Conservation (phyloP, 495 filamentous ascomycete species). For the Trichoderma parareesei region DNA sequence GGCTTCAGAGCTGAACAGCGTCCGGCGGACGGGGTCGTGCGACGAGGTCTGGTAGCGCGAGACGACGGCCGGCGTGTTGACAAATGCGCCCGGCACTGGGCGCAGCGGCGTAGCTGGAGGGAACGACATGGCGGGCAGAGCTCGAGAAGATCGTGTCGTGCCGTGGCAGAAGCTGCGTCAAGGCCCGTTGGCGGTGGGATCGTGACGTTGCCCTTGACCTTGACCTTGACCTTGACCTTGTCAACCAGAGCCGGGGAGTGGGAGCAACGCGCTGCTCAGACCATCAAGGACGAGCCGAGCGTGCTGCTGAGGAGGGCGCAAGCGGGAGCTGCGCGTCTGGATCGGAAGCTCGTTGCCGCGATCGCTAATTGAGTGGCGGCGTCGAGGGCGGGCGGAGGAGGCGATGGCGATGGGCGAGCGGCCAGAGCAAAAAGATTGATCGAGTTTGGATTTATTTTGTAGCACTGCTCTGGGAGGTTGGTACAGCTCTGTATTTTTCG, state of each 20-base stretch:
- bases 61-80: slow-evolving; percentile 57
- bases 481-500: slow-evolving; percentile 6
- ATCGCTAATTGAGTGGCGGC: slow-evolving; percentile 6
- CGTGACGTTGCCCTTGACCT: slow-evolving; percentile 5
- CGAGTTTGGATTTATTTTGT: not conserved
- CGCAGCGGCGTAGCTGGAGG: slow-evolving; percentile 56
- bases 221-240: not conserved
- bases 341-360: not conserved
- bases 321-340: not conserved
- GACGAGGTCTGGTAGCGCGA: slow-evolving; percentile 25
- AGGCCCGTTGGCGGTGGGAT: not conserved
- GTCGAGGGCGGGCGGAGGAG: not conserved
- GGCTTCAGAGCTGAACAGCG: slow-evolving; percentile 27
- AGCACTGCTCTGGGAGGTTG: slow-evolving; percentile 4
- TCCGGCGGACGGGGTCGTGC: slow-evolving; percentile 30
- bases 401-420: slow-evolving; percentile 1
- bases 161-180: too few species aligned
- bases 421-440: slow-evolving; percentile 1
- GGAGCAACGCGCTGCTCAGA: not conserved
- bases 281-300: slow-evolving; percentile 6
- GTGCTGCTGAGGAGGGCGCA: not conserved
- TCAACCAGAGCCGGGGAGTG: slow-evolving; percentile 3
- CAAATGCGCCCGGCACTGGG: slow-evolving; percentile 62
- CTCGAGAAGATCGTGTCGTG: too few species aligned
- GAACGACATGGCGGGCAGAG: slow-evolving; percentile 46